Evolutionary conservation across 257 asterid species (phyloP).

Genomic region (Leptodermis oblonga): DNA sequence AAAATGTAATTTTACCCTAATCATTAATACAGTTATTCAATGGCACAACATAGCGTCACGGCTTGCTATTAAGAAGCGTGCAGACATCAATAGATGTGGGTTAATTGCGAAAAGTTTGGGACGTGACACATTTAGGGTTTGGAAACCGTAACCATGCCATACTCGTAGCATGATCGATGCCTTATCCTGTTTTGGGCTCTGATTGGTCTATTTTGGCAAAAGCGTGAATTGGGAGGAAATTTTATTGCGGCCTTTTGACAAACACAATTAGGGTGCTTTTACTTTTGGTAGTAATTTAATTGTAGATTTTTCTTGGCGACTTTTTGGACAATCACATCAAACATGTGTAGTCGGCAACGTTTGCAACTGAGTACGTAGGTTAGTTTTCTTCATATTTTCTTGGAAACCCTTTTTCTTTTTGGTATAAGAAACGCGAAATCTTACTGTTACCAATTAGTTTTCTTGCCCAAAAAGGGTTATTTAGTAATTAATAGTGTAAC

Average conservation of each 20-base stretch:
- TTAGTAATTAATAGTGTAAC: background rate
- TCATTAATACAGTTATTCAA: too few species aligned
- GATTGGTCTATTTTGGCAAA: background rate
- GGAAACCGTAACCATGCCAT: constrained; percentile 1
- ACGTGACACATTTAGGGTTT: too few species aligned
- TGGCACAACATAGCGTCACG: too few species aligned
- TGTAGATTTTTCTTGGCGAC: too few species aligned
- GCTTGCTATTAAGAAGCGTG: too few species aligned
- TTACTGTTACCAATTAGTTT: background rate
- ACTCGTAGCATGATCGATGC: background rate
- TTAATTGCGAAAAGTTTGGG: too few species aligned
- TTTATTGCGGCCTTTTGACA: background rate
- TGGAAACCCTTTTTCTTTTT: background rate
- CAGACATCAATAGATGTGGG: too few species aligned
- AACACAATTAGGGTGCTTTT: background rate
- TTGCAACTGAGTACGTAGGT: background rate
- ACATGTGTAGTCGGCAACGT: background rate
- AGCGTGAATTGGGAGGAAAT: background rate
- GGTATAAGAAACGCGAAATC: background rate
- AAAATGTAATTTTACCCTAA: too few species aligned
- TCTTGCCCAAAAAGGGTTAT: background rate
- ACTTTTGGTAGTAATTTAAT: background rate
- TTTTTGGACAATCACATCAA: background rate
- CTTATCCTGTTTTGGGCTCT: background rate
- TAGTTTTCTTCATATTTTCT: background rate